These are phyloP conservation scores for Dorcoceras hygrometricum DNA, from an alignment of 257 asterid species.

Conservation along the genomic window DNA sequence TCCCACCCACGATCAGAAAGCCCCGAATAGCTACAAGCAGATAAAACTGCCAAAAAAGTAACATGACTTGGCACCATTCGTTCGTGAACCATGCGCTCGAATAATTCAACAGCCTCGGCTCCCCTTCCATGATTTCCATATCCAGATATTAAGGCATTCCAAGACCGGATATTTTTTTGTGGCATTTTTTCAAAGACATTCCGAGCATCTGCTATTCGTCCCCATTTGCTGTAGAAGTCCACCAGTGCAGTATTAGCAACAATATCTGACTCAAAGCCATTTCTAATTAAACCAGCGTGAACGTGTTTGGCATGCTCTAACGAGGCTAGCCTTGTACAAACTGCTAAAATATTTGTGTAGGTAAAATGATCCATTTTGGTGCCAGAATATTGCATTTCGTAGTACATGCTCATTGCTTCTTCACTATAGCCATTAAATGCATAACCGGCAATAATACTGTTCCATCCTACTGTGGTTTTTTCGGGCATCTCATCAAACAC, in stretches of 20 bases:
- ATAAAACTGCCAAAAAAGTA: conserved; percentile 76
- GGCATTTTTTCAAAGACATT: conserved; percentile 72
- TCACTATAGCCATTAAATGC: conserved; percentile 78
- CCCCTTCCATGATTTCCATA: conserved; percentile 78
- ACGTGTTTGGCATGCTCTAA: conserved; percentile 84
- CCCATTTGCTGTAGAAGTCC: conserved; percentile 92
- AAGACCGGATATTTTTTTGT: conserved; percentile 55
- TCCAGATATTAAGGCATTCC: conserved; percentile 88
- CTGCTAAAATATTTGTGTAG: conserved; percentile 58
- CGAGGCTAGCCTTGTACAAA: conserved; percentile 79
- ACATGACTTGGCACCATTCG: conserved; percentile 73
- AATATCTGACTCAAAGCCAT: conserved; percentile 64
- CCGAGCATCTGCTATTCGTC: conserved; percentile 77
- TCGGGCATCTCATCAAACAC: conserved; percentile 62
- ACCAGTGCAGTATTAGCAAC: conserved; percentile 81
- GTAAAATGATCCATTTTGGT: conserved; percentile 78
- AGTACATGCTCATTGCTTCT: conserved; percentile 67
- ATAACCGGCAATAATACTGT: conserved; percentile 64
- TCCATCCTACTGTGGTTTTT: conserved; percentile 85
- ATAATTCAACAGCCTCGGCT: conserved; percentile 63
- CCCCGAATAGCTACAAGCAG: conserved; percentile 78
- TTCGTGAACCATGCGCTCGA: conserved; percentile 61
- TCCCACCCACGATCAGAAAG: conserved; percentile 68
- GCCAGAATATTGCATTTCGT: conserved; percentile 71
- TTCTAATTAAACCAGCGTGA: conserved; percentile 79